These are phyloP conservation scores for Medicago truncatula DNA, from an alignment of 306 rosid species.

Conservation along the genomic window MtrunA17r5.0-ANR NC_053046.1:5838501-5839000, in stretches of 20 bases:
- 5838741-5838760: neutral
- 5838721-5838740: neutral
- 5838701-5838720: neutral
- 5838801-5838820: slow-evolving; percentile 61
- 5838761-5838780: slow-evolving; percentile 39
- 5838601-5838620: slow-evolving; percentile 40
- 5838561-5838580: slow-evolving; percentile 29
- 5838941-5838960: no score
- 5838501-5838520: neutral
- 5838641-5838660: slow-evolving; percentile 40
- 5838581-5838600: slow-evolving; percentile 42
- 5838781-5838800: slow-evolving; percentile 74
- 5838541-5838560: slow-evolving; percentile 19
- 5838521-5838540: slow-evolving; percentile 50
- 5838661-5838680: slow-evolving; percentile 35
- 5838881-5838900: no score
- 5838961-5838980: no score
- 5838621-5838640: slow-evolving; percentile 47
- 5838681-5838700: slow-evolving; percentile 57
- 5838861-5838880: no score
- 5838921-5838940: no score
- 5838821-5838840: slow-evolving; percentile 37
- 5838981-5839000: no score
- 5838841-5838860: neutral
- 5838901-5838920: no score